Percentiles rank a stretch among this genome's conserved stretches.
phyloP scores from a whole-genome alignment of 495 filamentous ascomycete genomes.

The Opeltia flavorubescens region DNA sequence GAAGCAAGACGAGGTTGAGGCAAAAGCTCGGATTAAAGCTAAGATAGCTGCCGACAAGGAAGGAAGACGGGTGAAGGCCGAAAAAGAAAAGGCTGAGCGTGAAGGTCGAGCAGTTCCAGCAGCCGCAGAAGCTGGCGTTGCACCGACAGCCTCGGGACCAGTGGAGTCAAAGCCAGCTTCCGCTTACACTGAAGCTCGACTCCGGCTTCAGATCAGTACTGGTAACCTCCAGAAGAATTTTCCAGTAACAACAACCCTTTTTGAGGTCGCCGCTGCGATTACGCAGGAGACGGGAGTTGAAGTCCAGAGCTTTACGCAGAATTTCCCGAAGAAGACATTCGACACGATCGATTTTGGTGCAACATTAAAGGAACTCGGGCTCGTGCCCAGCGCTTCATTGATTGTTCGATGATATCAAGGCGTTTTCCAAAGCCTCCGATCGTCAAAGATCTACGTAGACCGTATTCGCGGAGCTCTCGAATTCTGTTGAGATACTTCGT shows the following conservation, averaged over 20 bases:
- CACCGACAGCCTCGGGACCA: conserved; percentile 27
- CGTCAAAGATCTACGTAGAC: neutral
- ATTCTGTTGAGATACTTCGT: neutral
- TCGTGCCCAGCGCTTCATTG: conserved; percentile 78
- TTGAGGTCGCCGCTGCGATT: conserved; percentile 74
- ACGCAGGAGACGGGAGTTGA: conserved; percentile 46
- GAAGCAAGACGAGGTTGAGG: conserved; percentile 74
- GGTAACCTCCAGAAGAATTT: conserved; percentile 74
- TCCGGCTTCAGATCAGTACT: conserved; percentile 62
- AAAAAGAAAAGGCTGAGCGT: conserved; percentile 68
- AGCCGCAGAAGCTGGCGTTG: conserved; percentile 24
- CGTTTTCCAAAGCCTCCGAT: neutral
- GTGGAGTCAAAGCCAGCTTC: conserved; percentile 41
- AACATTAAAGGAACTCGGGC: conserved; percentile 81
- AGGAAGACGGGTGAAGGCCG: conserved; percentile 65
- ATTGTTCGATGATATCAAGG: conserved; percentile 27
- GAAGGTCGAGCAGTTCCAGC: conserved; percentile 51
- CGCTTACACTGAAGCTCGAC: conserved; percentile 62
- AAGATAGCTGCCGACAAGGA: conserved; percentile 87
- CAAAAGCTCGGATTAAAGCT: conserved; percentile 75
- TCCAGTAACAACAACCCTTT: conserved; percentile 74
- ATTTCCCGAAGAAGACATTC: conserved; percentile 76
- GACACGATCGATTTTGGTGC: conserved; percentile 69
- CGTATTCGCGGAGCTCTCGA: neutral
- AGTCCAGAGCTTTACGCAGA: conserved; percentile 66